phyloP scores from a whole-genome alignment of 306 rosid species.

The Corylus heterophylla region DNA sequence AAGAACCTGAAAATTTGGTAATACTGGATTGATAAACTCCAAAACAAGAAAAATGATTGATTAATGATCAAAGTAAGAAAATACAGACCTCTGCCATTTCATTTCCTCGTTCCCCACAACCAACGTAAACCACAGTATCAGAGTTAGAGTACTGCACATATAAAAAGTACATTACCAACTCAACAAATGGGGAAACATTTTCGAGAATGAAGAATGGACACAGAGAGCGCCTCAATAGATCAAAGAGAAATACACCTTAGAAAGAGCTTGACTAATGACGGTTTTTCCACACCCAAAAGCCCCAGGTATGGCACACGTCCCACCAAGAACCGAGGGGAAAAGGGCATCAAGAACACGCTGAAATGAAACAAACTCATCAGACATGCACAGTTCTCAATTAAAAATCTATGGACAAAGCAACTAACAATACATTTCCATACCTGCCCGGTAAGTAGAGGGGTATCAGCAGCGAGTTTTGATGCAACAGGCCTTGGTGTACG shows the following conservation, averaged over 20 bases:
- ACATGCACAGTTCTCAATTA: constrained; percentile 18
- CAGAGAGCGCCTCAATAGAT: constrained; percentile 1
- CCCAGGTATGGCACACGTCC: constrained; percentile 99
- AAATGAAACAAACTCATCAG: constrained; percentile 41
- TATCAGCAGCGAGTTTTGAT: constrained; percentile 97
- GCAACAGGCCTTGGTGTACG: constrained; percentile 99
- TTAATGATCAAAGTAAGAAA: constrained; percentile 2
- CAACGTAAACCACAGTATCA: constrained; percentile 91
- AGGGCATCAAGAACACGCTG: constrained; percentile 99
- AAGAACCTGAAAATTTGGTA: constrained; percentile 62
- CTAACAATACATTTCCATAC: constrained; percentile 36
- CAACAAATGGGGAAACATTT: constrained; percentile 1
- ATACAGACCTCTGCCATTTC: constrained; percentile 93
- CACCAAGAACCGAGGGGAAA: constrained; percentile 99
- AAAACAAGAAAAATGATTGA: neutral
- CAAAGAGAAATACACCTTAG: constrained; percentile 59
- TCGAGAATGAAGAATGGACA: neutral
- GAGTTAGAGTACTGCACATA: constrained; percentile 90
- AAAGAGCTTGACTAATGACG: constrained; percentile 99
- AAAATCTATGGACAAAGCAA: constrained; percentile 12
- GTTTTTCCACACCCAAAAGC: constrained; percentile 99
- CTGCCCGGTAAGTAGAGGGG: constrained; percentile 99
- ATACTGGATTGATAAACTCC: constrained; percentile 23
- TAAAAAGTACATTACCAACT: constrained; percentile 11
- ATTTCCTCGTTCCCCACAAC: constrained; percentile 99